Base-by-base conservation (phyloP, 192 early-diverging fungal genomes). In the Coemansia sp. region DNA sequence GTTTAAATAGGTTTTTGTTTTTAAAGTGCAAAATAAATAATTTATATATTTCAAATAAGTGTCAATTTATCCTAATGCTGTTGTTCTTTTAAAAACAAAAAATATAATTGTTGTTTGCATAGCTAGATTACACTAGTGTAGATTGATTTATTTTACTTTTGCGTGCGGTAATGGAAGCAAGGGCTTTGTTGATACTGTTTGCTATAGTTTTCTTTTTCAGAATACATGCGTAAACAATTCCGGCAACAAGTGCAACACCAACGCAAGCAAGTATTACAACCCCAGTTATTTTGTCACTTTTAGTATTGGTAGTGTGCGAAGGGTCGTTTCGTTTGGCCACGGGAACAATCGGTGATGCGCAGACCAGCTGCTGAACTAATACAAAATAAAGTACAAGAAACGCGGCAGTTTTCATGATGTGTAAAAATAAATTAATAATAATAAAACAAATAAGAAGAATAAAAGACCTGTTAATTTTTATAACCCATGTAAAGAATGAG, bases 261-360 rank as follows among this genome's bases (percentile, higher is more conserved):
- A 59, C 56, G 4, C 18, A 17, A 4, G 33, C 56, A 3, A 59
- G 31, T 17, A 59, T 59, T n/a, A 59, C 34, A 38, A 17, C 36
- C 10, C 56, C 56, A 3, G 56, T 40, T 22, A 59, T 59, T 34
- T 59, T 59, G 56, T 59, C 56, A 5, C 56, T 20, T 22, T 59
- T 59, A 1, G 56, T 59, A 40, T 45, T 45, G 42, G 42, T 45
- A 3, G 14, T 45, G 14, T 45, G 42, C 10, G 42, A 45, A 45
- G 42, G 42, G 42, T 45, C 42, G 14, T 45, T 45, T 45, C 42
- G 42, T 45, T 45, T 45, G 42, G 42, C 42, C 14, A 16, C 14
- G 14, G 42, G 1, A 12, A 5, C 42, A 45, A 16, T 3, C 7
- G 42, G 42, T 8, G 42, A 45, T 45, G 42, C 42, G 42, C 42